Conservation (phyloP, 2,329 filamentous ascomycete genomes). For the Epicoccum sorghinum region DNA sequence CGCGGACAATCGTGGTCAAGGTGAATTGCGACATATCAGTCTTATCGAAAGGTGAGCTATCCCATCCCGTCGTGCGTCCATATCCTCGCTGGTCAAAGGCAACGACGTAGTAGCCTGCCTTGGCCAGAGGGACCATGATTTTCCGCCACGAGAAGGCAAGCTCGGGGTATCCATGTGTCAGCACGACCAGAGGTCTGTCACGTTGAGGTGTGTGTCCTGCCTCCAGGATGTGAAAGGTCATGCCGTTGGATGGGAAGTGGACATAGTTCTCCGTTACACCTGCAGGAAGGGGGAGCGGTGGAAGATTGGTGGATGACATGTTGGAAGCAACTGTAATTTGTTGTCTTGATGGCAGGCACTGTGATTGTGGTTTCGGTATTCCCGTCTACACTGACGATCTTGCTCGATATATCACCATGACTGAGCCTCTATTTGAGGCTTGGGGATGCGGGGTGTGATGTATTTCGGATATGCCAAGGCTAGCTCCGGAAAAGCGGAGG, state of each 20-base stretch:
- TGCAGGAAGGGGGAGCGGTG: constrained; percentile 60
- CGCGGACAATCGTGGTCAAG: constrained; percentile 64
- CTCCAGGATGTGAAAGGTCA: constrained; percentile 67
- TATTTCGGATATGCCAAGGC: constrained; percentile 7
- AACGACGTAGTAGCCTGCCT: constrained; percentile 67
- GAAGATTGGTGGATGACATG: constrained; percentile 25
- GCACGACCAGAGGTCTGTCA: constrained; percentile 62
- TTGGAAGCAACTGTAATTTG: background rate
- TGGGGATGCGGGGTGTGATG: constrained; percentile 8
- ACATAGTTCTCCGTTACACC: constrained; percentile 63
- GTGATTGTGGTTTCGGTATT: background rate
- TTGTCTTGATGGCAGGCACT: too few species aligned
- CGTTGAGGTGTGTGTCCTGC: constrained; percentile 53
- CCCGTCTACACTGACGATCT: too few species aligned
- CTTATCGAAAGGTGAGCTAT: constrained; percentile 56
- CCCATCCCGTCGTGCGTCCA: constrained; percentile 68
- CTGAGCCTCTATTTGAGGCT: constrained; percentile 1
- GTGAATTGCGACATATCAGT: constrained; percentile 64
- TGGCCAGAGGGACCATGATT: constrained; percentile 64
- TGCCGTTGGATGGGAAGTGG: constrained; percentile 60
- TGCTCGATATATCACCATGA: background rate
- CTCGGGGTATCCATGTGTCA: constrained; percentile 72
- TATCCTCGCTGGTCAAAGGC: constrained; percentile 73
- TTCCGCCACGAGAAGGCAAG: constrained; percentile 73
- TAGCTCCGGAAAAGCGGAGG: constrained; percentile 12